These are phyloP conservation scores for Pseudovirgaria hyperparasitica DNA, from an alignment of 2,329 filamentous ascomycete genomes.

Conservation along the genomic window DNA sequence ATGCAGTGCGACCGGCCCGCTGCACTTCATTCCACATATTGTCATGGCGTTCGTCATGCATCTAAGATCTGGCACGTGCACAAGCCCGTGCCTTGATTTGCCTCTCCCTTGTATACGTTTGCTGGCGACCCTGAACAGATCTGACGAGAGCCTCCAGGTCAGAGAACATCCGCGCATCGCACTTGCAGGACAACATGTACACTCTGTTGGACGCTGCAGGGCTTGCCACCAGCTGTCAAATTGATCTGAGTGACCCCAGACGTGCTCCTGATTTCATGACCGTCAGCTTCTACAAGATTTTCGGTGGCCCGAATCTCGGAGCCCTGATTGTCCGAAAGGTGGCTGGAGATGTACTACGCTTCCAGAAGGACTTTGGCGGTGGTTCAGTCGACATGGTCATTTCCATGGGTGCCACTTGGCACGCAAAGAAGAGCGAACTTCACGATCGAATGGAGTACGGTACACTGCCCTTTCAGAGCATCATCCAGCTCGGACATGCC, in stretches of 20 bases:
- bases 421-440: slow-evolving; percentile 40
- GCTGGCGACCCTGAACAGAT: slow-evolving; percentile 27
- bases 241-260: slow-evolving; percentile 43
- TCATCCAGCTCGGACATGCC: slow-evolving; percentile 48
- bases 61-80: neutral
- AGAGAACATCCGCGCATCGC: slow-evolving; percentile 27
- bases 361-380: slow-evolving; percentile 53
- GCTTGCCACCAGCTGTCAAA: slow-evolving; percentile 47
- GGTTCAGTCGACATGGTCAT: slow-evolving; percentile 53
- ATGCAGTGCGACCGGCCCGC: neutral
- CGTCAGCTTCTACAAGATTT: slow-evolving; percentile 89
- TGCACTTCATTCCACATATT: neutral
- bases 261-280: slow-evolving; percentile 68
- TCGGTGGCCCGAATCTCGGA: slow-evolving; percentile 85
- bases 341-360: slow-evolving; percentile 41
- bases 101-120: neutral
- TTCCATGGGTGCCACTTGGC: slow-evolving; percentile 39
- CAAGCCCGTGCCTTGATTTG: slow-evolving; percentile 20
- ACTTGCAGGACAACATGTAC: slow-evolving; percentile 40
- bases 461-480: slow-evolving; percentile 52
- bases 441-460: slow-evolving; percentile 56
- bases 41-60: slow-evolving; percentile 5
- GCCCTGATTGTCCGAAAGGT: slow-evolving; percentile 68
- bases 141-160: too few species aligned
- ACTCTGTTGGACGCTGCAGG: slow-evolving; percentile 61